phyloP scores from a whole-genome alignment of 768 basidiomycete genomes.

The Mrakia frigida region DNA sequence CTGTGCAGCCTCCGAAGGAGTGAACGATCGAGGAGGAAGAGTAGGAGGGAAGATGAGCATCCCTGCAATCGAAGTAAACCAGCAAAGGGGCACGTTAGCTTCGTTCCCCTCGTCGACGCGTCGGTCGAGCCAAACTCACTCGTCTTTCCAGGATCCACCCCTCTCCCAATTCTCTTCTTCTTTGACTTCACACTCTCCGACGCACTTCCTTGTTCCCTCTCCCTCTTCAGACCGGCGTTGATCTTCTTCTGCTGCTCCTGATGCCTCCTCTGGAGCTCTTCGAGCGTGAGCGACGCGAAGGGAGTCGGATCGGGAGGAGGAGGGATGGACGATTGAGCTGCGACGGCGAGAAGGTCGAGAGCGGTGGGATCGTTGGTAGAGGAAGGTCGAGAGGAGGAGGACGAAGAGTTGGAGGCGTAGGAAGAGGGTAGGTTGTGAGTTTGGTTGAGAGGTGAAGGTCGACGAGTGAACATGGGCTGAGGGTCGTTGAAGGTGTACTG shows the following conservation, averaged over 20 bases:
- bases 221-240: neutral
- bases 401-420: no score
- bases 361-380: neutral
- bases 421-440: neutral
- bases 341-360: no score
- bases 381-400: neutral
- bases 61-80: no score
- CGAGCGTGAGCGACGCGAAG: neutral
- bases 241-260: neutral
- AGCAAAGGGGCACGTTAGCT: no score
- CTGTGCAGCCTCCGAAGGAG: neutral
- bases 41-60: conserved; percentile 5
- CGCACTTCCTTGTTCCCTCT: neutral
- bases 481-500: no score
- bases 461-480: neutral
- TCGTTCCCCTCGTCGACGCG: no score
- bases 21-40: neutral
- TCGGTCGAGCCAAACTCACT: neutral
- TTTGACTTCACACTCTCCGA: neutral
- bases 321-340: neutral
- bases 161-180: neutral
- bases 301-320: neutral
- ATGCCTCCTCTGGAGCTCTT: neutral
- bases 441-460: neutral
- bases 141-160: neutral